Evolutionary conservation across 352 stramenopile species (phyloP).

Genomic region (Pythium pyrilobum): DNA sequence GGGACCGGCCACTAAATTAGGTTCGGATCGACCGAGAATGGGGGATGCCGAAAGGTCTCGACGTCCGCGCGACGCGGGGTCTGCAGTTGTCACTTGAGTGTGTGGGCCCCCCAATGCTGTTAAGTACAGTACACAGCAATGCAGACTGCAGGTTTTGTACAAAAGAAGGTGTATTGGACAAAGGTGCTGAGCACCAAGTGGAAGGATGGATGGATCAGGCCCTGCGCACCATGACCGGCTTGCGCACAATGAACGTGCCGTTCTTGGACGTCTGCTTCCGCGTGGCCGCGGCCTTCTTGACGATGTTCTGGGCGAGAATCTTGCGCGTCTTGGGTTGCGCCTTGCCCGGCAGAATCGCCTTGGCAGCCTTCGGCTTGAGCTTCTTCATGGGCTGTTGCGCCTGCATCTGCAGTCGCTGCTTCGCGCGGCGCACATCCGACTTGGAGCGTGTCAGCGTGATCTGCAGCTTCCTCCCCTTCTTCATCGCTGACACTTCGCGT

Average conservation of each 20-base stretch:
- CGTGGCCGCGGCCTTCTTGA: constrained; percentile 17
- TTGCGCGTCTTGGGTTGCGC: constrained; percentile 24
- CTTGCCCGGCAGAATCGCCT: constrained; percentile 31
- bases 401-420: constrained; percentile 9
- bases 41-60: no score
- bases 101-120: no score
- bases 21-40: no score
- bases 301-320: constrained; percentile 23
- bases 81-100: no score
- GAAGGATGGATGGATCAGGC: constrained; percentile 6
- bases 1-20: no score
- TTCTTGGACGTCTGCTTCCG: constrained; percentile 35
- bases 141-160: neutral
- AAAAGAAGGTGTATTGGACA: neutral
- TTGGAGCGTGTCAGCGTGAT: constrained; percentile 23
- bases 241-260: constrained; percentile 45
- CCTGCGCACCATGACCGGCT: constrained; percentile 35
- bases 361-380: constrained; percentile 10
- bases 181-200: neutral
- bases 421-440: constrained; percentile 8
- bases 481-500: constrained; percentile 7
- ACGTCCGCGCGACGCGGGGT: no score
- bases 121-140: no score
- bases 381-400: constrained; percentile 2
- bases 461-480: constrained; percentile 17